Percentiles rank a stretch among this genome's conserved stretches.
Evolutionary conservation across 1,284 basidiomycete genomes (phyloP).

Genomic region (Tilletiaria anomala): DNA sequence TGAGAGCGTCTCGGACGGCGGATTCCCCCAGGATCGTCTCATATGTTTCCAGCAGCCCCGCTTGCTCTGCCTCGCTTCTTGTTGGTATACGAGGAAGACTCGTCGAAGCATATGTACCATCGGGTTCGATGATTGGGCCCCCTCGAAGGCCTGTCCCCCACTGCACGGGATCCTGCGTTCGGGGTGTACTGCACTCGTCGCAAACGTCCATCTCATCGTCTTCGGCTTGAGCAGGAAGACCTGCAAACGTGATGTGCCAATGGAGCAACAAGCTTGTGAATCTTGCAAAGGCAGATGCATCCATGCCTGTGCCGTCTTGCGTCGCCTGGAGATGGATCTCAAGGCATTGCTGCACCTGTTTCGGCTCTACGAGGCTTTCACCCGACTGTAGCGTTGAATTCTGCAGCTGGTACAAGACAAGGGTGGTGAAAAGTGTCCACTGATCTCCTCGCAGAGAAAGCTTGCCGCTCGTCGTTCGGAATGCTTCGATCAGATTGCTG

Average conservation of each 20-base stretch:
- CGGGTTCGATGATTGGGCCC: neutral
- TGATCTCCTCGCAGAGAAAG: too few relatives aligned
- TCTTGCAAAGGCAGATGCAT: neutral
- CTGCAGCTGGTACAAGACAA: too few relatives aligned
- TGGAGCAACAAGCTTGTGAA: neutral
- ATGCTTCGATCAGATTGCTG: too few relatives aligned
- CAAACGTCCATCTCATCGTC: too few relatives aligned
- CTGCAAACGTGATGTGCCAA: neutral
- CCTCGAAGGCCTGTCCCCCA: neutral
- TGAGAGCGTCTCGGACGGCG: neutral
- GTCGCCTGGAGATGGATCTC: neutral
- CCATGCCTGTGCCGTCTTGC: neutral
- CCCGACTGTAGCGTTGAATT: too few relatives aligned
- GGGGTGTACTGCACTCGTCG: too few relatives aligned
- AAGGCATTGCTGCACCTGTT: too few relatives aligned
- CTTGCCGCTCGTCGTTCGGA: too few relatives aligned
- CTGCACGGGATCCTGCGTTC: neutral
- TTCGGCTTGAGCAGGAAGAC: too few relatives aligned
- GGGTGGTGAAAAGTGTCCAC: too few relatives aligned
- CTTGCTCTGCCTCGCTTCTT: neutral
- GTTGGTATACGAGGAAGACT: too few relatives aligned
- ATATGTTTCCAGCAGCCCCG: neutral
- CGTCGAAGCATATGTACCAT: neutral
- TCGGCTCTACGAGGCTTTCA: too few relatives aligned
- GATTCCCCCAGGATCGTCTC: neutral